Conservation (phyloP, 192 early-diverging fungal species). For the Entrophospora sp. region DNA sequence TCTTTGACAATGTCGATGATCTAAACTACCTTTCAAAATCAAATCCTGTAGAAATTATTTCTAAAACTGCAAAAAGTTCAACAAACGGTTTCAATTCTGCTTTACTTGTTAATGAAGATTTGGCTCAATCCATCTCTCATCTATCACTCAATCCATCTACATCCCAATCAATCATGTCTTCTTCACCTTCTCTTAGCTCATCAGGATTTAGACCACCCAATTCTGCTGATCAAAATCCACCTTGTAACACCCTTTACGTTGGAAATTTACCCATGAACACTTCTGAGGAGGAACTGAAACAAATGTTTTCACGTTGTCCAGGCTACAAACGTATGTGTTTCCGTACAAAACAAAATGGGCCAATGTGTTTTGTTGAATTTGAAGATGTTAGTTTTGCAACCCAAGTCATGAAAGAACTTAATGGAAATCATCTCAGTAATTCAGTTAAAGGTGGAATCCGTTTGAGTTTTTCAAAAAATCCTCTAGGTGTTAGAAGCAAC, state of each 20-base stretch:
- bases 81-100: conserved; percentile 38
- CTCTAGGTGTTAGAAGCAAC: conserved; percentile 75
- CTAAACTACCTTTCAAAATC: conserved; percentile 41
- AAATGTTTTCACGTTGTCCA: conserved; percentile 66
- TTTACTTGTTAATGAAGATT: conserved; percentile 36
- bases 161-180: conserved; percentile 21
- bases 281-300: conserved; percentile 80
- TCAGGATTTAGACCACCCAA: conserved; percentile 50
- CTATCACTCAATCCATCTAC: conserved; percentile 39
- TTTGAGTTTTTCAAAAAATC: conserved; percentile 95
- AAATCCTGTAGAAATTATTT: conserved; percentile 29
- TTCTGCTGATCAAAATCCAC: conserved; percentile 88
- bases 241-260: conserved; percentile 98
- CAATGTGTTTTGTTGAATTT: conserved; percentile 99
- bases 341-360: conserved; percentile 81
- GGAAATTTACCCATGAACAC: conserved; percentile 89
- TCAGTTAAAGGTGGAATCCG: conserved; percentile 91
- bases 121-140: conserved; percentile 30
- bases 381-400: conserved; percentile 89
- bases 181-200: conserved; percentile 30
- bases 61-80: conserved; percentile 12
- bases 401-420: conserved; percentile 75
- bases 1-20: conserved; percentile 23
- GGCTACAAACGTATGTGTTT: conserved; percentile 91
- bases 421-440: conserved; percentile 75